phyloP scores from a whole-genome alignment of 2,329 filamentous ascomycete species.

The Hypomyces perniciosus region DNA sequence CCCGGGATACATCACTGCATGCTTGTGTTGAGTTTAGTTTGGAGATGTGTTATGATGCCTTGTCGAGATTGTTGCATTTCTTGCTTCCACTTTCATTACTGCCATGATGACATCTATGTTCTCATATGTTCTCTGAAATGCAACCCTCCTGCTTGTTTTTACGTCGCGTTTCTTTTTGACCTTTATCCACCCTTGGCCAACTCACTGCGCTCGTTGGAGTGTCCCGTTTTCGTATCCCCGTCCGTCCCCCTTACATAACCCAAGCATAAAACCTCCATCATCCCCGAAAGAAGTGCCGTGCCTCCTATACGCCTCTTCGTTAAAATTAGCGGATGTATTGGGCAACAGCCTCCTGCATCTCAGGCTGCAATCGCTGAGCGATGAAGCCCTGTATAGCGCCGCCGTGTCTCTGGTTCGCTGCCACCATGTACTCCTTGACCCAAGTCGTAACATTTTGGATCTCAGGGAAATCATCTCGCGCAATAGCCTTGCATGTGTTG shows the following conservation, averaged over 20 bases:
- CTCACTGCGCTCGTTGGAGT: neutral
- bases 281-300: neutral
- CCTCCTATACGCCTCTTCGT: neutral
- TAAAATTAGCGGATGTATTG: slow-evolving; percentile 41
- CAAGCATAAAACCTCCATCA: no score
- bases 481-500: slow-evolving; percentile 75
- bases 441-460: slow-evolving; percentile 76
- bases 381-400: slow-evolving; percentile 69
- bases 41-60: no score
- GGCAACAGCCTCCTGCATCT: slow-evolving; percentile 49
- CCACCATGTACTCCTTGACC: slow-evolving; percentile 73
- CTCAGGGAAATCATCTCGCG: slow-evolving; percentile 79
- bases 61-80: no score
- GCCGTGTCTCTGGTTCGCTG: slow-evolving; percentile 66
- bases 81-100: no score
- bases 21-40: no score
- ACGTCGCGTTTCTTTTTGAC: neutral
- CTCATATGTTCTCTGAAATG: slow-evolving; percentile 2
- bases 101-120: slow-evolving; percentile 1
- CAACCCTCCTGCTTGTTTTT: neutral
- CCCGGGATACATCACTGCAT: no score
- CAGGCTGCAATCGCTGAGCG: slow-evolving; percentile 59
- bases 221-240: no score
- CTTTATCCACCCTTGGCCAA: neutral
- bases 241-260: no score